Base-by-base conservation (phyloP, 768 basidiomycete genomes). In the Phylloporus arenicola region DNA sequence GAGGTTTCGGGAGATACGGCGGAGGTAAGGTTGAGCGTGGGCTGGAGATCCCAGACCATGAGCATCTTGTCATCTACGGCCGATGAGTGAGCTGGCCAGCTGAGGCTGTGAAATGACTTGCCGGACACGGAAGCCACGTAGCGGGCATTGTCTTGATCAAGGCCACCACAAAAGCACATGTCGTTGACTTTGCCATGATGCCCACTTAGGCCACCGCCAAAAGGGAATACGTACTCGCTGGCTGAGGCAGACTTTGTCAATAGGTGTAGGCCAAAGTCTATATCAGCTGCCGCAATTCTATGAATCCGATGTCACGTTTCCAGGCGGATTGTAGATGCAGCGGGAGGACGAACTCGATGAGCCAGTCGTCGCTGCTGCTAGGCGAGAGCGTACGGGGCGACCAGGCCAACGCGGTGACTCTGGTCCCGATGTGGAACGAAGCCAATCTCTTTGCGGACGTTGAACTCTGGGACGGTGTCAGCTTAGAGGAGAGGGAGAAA, bases 41-140 rank as follows among this genome's bases (percentile, higher is more conserved):
- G 88, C 58, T 77, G 72, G n/a, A 92, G 75, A 67, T 91, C 88
- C 89, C 89, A 91, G 7, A 91, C 81, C 81, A 89, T 85, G 34
- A 89, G 76, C 78, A 86, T 84, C 63, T 81, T 86, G 69, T 91
- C 89, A 57, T 89, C 88, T 88, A 54, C 6, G 37, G 30, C 42
- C 33, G 14, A 37, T 54, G 40, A 55, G 49, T 22, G 45, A 31
- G 24, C 22, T 2, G 52, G 24, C 27, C 12, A 20, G 25, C 14
- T 41, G 22, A 47, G 27, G 37, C 12, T 30, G 16, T 22, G 1
- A 27, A 19, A 12, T 37, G 14, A 45, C 69, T 50, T 60, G 82
- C 88, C 88, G 49, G 88, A 88, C 25, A 88, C 85, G 10, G 88
- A 87, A 8, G 86, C 89, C 52, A 92, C 78, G 67, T 90, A 88